Evolutionary conservation across 352 stramenopile species (phyloP), one percentile per base, ranked within the genome.

Genomic region (Phytopythium litorale): DNA sequence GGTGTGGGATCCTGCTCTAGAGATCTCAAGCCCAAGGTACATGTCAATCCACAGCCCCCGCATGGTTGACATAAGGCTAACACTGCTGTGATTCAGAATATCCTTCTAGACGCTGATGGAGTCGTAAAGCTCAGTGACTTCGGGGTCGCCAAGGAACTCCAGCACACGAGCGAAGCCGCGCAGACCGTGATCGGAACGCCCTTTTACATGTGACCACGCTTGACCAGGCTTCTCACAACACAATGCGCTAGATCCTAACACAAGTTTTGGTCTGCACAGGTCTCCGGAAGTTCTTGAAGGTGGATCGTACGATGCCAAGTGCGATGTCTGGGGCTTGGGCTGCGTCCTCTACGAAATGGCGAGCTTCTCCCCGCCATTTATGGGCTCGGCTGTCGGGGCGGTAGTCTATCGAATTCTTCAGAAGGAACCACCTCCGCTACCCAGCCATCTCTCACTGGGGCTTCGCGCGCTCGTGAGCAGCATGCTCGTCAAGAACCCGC

Each of bases 301-400:
- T n/a, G 53, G 56, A 1, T 42, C 67, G 4, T 96, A 97, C 62
- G 68, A 87, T 38, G 42, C 50, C 28, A 92, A 92, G 66, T 88
- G 76, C 56, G 88, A 97, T 58, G 66, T 96, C 0, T 96, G 88
- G 87, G 88, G 81, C 38, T 68, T 97, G 21, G 88, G 87, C 1
- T 97, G 88, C 48, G 66, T 97, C 15, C 48, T 96, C n/a, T 88
- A 92, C 60, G 87, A 97, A 56, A 67, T 96, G 11, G 71, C 79
- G 8, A 71, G 75, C 9, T 68, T 82, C 32, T 63, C 67, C 19
- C 75, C 83, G 8, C 85, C 87, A 4, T 96, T 95, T 57, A 64
- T 67, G 15, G 84, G 70, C 15, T 76, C 72, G 15, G 84, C 84
- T 0, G 49, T 94, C 23, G 80, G 75, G 1, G 64, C 79, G 2